Percentiles rank a stretch among this genome's conserved stretches.
These are phyloP conservation scores for Puccinia horiana DNA, from an alignment of 1,284 basidiomycete species.

Conservation along the genomic window DNA sequence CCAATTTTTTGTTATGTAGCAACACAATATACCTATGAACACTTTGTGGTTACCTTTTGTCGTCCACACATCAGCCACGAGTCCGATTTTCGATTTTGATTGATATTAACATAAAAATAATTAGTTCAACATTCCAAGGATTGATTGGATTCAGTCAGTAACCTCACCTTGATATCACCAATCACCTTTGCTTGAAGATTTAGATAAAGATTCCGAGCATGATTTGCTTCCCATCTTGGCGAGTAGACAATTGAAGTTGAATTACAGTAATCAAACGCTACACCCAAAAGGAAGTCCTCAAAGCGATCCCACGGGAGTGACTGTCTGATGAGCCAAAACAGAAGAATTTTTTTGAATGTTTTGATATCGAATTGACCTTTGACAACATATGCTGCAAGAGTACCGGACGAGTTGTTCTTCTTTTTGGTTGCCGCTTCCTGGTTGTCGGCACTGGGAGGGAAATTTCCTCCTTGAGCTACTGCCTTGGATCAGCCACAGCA, in stretches of 20 bases:
- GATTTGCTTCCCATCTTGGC: neutral
- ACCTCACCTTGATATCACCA: too few relatives aligned
- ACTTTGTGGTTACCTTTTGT: neutral
- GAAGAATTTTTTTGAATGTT: neutral
- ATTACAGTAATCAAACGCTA: neutral
- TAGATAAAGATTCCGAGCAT: neutral
- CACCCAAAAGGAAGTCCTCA: neutral
- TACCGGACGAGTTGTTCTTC: neutral
- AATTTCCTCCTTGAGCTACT: neutral
- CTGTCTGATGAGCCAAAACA: neutral
- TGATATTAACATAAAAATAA: too few relatives aligned
- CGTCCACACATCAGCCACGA: too few relatives aligned
- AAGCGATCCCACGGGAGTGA: conserved; percentile 6
- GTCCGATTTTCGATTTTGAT: too few relatives aligned
- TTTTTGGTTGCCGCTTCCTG: neutral
- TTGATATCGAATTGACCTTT: neutral
- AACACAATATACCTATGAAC: neutral
- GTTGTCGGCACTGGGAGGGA: neutral
- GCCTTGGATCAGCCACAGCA: neutral
- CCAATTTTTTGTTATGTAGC: conserved; percentile 16
- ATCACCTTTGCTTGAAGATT: too few relatives aligned
- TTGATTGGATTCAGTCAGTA: too few relatives aligned
- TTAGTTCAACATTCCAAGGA: too few relatives aligned
- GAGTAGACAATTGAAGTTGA: neutral
- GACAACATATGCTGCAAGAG: neutral